phyloP scores from a whole-genome alignment of 768 basidiomycete genomes.

The Podaxis pistillaris region DNA sequence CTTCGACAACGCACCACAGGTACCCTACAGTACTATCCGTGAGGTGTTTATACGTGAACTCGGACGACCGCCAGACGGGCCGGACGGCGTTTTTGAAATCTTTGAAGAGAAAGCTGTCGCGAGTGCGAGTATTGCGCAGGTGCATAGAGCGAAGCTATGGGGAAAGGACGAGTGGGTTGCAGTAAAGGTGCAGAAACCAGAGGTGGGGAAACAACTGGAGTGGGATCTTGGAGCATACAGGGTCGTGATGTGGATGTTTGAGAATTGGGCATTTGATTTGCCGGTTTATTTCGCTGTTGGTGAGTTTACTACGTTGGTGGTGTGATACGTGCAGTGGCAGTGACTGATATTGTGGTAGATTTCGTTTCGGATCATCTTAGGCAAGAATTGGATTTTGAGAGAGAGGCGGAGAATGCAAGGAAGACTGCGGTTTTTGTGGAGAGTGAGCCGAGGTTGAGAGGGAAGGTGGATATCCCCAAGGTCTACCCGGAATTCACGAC shows the following conservation, averaged over 20 bases:
- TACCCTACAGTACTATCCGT: conserved; percentile 68
- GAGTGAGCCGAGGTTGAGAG: conserved; percentile 64
- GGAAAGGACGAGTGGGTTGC: conserved; percentile 68
- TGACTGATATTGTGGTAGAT: conserved; percentile 35
- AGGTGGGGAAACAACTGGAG: conserved; percentile 81
- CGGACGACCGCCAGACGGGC: conserved; percentile 60
- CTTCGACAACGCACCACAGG: conserved; percentile 87
- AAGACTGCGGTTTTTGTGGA: conserved; percentile 68
- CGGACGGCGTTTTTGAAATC: conserved; percentile 71
- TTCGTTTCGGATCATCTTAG: conserved; percentile 81
- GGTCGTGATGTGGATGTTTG: conserved; percentile 78
- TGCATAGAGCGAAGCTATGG: conserved; percentile 72
- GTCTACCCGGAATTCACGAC: conserved; percentile 74
- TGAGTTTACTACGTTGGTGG: conserved; percentile 28
- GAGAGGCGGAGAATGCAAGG: conserved; percentile 77
- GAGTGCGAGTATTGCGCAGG: conserved; percentile 91
- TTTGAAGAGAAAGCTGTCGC: conserved; percentile 81
- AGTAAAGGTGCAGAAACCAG: conserved; percentile 92
- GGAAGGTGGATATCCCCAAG: conserved; percentile 75
- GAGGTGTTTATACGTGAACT: conserved; percentile 71
- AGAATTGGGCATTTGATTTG: conserved; percentile 80
- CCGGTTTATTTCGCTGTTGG: conserved; percentile 81
- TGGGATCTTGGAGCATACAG: conserved; percentile 76
- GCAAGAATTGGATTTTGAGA: conserved; percentile 77
- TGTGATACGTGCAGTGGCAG: neutral